A percentile compares a stretch with the other conserved stretches of the same genome.
These are phyloP conservation scores for Ceratonia siliqua DNA, from an alignment of 306 rosid genomes.

Conservation along the genomic window DNA sequence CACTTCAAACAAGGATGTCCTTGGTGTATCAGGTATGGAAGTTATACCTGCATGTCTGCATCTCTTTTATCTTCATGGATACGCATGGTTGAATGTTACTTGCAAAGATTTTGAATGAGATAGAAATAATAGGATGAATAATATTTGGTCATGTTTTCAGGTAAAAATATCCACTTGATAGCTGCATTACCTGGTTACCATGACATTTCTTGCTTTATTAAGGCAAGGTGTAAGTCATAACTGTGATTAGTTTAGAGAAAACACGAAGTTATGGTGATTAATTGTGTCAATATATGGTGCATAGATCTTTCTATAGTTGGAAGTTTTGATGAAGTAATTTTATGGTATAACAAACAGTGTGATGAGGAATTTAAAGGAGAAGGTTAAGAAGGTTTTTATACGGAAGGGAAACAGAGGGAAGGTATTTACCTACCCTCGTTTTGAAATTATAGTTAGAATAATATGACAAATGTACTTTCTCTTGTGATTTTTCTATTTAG, in stretches of 20 bases:
- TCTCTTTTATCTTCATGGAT: background rate
- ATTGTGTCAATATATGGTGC: no score
- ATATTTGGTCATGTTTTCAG: background rate
- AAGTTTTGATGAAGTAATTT: no score
- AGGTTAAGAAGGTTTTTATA: no score
- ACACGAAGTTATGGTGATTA: no score
- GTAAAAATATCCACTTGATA: background rate
- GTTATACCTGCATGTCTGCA: background rate
- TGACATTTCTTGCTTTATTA: background rate
- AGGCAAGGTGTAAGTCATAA: background rate
- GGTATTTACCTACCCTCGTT: no score
- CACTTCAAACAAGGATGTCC: constrained; percentile 2
- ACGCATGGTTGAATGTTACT: background rate
- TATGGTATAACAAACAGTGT: no score
- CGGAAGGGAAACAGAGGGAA: no score
- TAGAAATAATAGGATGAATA: background rate
- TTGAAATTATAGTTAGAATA: no score
- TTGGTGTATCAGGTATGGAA: constrained; percentile 33
- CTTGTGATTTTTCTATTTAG: no score
- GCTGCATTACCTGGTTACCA: background rate
- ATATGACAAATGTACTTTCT: no score
- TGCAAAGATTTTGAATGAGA: constrained; percentile 7
- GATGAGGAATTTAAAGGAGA: no score
- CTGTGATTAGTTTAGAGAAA: background rate
- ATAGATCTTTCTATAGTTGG: no score